phyloP scores from a whole-genome alignment of 2,329 filamentous ascomycete genomes.

The Colletotrichum sp. region DNA sequence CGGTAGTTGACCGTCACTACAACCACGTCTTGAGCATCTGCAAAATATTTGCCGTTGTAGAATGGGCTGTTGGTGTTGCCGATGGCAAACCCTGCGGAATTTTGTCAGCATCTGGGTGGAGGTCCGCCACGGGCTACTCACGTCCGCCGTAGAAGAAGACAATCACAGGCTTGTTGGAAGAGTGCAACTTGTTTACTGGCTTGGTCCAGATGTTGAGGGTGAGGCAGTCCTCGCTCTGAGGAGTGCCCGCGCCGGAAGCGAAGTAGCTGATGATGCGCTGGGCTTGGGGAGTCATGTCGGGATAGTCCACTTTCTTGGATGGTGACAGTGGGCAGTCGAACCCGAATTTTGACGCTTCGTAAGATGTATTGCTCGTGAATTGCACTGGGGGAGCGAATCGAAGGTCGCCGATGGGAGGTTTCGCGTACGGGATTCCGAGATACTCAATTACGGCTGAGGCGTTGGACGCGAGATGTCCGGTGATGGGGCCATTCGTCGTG shows the following conservation, averaged over 20 bases:
- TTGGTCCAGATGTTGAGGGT: constrained; percentile 43
- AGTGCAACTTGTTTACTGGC: neutral
- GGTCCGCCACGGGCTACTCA: neutral
- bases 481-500: constrained; percentile 37
- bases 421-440: constrained; percentile 36
- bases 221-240: constrained; percentile 41
- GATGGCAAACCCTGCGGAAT: constrained; percentile 22
- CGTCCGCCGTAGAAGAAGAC: constrained; percentile 43
- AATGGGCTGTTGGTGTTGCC: constrained; percentile 40
- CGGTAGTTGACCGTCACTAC: constrained; percentile 54
- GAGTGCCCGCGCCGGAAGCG: constrained; percentile 20
- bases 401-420: constrained; percentile 29
- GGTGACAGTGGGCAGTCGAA: constrained; percentile 30
- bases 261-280: constrained; percentile 26
- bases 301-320: constrained; percentile 27
- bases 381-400: constrained; percentile 30
- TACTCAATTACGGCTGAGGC: constrained; percentile 39
- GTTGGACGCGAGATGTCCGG: constrained; percentile 34
- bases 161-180: constrained; percentile 36
- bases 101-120: neutral
- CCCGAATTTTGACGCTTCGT: constrained; percentile 31
- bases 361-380: constrained; percentile 22
- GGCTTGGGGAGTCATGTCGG: constrained; percentile 33
- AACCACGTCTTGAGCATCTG: constrained; percentile 46
- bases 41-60: constrained; percentile 49